Percentiles rank a stretch among this genome's conserved stretches.
Conservation (phyloP, 2,329 filamentous ascomycete species). For the Paecilomyces formosus region DNA sequence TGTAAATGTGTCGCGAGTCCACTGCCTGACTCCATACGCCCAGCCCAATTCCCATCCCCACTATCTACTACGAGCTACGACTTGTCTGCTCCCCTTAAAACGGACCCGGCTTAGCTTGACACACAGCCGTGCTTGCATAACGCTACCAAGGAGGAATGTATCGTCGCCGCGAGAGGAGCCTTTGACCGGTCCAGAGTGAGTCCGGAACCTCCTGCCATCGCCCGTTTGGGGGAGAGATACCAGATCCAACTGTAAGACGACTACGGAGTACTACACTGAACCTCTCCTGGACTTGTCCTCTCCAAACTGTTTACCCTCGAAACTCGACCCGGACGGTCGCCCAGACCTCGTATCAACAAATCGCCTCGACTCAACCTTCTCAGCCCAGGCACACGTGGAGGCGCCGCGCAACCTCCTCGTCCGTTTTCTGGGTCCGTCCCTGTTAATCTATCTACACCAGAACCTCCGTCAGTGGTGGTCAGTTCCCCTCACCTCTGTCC, state of each 20-base stretch:
- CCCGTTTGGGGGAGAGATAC: neutral
- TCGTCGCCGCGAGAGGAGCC: conserved; percentile 11
- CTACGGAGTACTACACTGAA: too few species aligned
- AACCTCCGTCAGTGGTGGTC: neutral
- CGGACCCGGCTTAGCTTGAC: conserved; percentile 16
- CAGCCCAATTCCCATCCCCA: conserved; percentile 11
- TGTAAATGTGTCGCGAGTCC: neutral
- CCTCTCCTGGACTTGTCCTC: neutral
- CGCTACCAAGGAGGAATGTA: conserved; percentile 1
- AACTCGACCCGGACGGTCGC: neutral
- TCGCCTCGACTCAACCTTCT: neutral
- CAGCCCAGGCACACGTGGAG: neutral
- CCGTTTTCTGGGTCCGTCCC: neutral
- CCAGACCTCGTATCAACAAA: neutral
- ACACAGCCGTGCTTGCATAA: conserved; percentile 22
- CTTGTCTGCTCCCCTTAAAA: conserved; percentile 13
- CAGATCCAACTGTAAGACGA: neutral
- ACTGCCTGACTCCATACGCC: neutral
- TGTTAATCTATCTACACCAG: neutral
- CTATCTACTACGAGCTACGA: neutral
- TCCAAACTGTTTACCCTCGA: neutral
- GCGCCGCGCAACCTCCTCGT: neutral
- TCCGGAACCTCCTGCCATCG: conserved; percentile 3
- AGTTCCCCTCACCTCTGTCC: neutral
- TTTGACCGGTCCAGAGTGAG: conserved; percentile 14